Percentiles rank a stretch among this genome's conserved stretches.
Conservation (phyloP, 2,329 filamentous ascomycete genomes). For the Arachnomyces sp. region DNA sequence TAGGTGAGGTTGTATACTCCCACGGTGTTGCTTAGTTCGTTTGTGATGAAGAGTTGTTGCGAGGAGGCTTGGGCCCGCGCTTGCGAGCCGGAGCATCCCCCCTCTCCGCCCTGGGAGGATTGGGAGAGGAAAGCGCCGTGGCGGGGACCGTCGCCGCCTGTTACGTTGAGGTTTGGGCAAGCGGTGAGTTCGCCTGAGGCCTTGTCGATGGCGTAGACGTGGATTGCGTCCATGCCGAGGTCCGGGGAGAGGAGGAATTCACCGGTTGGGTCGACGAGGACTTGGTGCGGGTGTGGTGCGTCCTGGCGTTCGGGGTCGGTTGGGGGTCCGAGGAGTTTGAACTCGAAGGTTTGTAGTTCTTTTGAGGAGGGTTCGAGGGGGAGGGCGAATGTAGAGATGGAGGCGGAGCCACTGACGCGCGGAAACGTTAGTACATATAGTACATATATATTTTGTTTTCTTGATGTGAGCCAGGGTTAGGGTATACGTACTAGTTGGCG, state of each 20-base stretch:
- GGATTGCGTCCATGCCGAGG: conserved; percentile 56
- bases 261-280: conserved; percentile 57
- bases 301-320: conserved; percentile 43
- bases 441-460: conserved; percentile 1
- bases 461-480: not conserved
- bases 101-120: conserved; percentile 4
- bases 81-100: conserved; percentile 21
- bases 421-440: no score
- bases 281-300: conserved; percentile 55
- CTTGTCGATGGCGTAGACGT: conserved; percentile 47
- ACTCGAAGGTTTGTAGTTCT: conserved; percentile 34
- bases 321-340: conserved; percentile 29
- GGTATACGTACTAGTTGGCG: conserved; percentile 29
- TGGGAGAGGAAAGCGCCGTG: conserved; percentile 51
- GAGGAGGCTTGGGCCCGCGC: conserved; percentile 12
- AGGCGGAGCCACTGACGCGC: conserved; percentile 22
- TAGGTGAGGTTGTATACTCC: conserved; percentile 37
- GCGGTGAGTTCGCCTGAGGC: conserved; percentile 36
- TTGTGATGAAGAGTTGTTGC: conserved; percentile 37
- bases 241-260: conserved; percentile 58
- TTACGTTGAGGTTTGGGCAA: conserved; percentile 36
- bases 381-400: conserved; percentile 26
- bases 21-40: conserved; percentile 49
- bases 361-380: conserved; percentile 14
- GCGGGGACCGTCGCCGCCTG: conserved; percentile 53